Conservation (phyloP, 495 filamentous ascomycete genomes). For the Aspergillus panamensis region DNA sequence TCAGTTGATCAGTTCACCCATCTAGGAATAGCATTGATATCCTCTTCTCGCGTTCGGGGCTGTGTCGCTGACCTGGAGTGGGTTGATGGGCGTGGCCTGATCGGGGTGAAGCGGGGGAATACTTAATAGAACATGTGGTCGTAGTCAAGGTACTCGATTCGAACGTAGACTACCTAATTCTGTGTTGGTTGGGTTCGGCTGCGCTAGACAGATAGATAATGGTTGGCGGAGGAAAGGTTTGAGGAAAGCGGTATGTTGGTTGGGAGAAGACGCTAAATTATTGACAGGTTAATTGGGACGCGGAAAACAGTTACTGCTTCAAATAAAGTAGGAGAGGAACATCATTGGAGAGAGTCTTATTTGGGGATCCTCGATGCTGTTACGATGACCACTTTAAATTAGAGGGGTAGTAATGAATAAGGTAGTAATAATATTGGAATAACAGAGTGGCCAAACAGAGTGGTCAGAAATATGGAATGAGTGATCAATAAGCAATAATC, state of each 20-base stretch:
- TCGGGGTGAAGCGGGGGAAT: neutral
- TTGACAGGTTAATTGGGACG: slow-evolving; percentile 1
- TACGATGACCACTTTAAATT: too few relatives aligned
- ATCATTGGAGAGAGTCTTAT: neutral
- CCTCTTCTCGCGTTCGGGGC: neutral
- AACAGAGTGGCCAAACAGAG: neutral
- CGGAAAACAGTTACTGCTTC: neutral
- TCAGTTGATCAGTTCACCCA: neutral
- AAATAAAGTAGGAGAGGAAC: slow-evolving; percentile 1
- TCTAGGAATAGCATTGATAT: neutral
- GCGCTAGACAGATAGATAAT: neutral
- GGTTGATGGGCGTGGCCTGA: neutral
- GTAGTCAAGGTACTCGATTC: neutral
- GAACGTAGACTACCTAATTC: too few relatives aligned
- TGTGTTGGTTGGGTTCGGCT: neutral
- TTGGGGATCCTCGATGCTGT: neutral
- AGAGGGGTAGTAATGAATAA: neutral
- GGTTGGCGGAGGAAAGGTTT: neutral
- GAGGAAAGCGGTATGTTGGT: neutral
- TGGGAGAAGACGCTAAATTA: neutral
- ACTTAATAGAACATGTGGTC: neutral
- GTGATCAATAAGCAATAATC: slow-evolving; percentile 10
- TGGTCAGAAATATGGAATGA: neutral
- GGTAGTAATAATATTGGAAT: neutral
- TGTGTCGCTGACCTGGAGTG: neutral